Percentiles rank a stretch among this genome's conserved stretches.
Evolutionary conservation across 495 filamentous ascomycete species (phyloP).

Genomic region (Annulohypoxylon moriforme): DNA sequence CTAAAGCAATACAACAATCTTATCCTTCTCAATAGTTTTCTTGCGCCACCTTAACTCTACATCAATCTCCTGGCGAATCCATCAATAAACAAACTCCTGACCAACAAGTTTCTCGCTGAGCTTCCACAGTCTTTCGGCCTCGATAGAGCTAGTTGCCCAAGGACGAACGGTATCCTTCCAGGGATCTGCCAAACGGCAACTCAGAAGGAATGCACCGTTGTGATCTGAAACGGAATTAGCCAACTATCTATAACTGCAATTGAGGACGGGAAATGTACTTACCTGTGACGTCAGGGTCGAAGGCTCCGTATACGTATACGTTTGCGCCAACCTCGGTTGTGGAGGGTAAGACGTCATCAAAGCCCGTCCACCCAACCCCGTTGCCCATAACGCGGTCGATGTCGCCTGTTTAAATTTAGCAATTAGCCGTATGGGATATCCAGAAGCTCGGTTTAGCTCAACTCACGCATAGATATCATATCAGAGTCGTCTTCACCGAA

Average conservation of each 20-base stretch:
- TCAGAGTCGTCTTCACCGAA: conserved; percentile 12
- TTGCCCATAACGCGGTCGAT: conserved; percentile 20
- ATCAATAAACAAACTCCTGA: conserved; percentile 41
- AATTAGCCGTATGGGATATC: neutral
- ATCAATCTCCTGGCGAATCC: neutral
- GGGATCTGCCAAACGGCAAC: conserved; percentile 53
- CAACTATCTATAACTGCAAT: neutral
- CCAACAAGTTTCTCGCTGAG: conserved; percentile 52
- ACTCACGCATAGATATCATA: conserved; percentile 23
- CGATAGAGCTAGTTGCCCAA: conserved; percentile 52
- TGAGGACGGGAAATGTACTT: neutral
- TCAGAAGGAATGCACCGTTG: conserved; percentile 55
- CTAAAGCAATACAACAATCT: too few species aligned
- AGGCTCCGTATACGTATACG: conserved; percentile 59
- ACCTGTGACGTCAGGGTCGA: conserved; percentile 56
- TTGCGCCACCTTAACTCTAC: too few species aligned
- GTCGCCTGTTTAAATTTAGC: conserved; percentile 7
- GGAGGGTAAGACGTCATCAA: conserved; percentile 3
- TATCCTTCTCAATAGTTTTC: too few species aligned
- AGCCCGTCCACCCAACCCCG: conserved; percentile 13
- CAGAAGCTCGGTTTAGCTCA: neutral
- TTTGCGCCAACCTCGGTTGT: conserved; percentile 54
- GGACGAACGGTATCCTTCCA: conserved; percentile 46
- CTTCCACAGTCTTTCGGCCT: conserved; percentile 58
- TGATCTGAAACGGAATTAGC: conserved; percentile 30